These are phyloP conservation scores for Kluyveromyces sp. DNA, from an alignment of 1,139 yeast genomes.

Conservation along the genomic window DNA sequence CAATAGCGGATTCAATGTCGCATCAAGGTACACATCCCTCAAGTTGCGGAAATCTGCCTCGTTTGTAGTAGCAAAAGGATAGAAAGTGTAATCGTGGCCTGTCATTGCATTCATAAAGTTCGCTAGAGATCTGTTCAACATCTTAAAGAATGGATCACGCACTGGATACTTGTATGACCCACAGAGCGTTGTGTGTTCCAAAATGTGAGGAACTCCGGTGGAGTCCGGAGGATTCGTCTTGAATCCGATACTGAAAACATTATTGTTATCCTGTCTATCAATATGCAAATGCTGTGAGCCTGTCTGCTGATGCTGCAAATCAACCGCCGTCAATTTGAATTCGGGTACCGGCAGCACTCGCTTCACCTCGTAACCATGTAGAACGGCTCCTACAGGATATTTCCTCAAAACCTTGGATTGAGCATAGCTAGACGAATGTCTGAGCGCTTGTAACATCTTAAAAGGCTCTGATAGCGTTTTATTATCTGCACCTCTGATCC, in stretches of 20 bases:
- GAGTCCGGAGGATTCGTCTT: slow-evolving; percentile 90
- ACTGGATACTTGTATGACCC: slow-evolving; percentile 90
- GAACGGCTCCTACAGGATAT: slow-evolving; percentile 54
- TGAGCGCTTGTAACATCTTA: slow-evolving; percentile 17
- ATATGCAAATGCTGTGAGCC: slow-evolving; percentile 82
- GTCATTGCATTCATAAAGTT: slow-evolving; percentile 99
- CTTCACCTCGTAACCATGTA: slow-evolving; percentile 59
- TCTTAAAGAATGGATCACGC: slow-evolving; percentile 93
- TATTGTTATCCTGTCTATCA: slow-evolving; percentile 72
- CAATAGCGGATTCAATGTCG: slow-evolving; percentile 76
- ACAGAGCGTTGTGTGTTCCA: slow-evolving; percentile 92
- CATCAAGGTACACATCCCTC: slow-evolving; percentile 81
- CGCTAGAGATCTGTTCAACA: slow-evolving; percentile 81
- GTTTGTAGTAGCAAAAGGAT: slow-evolving; percentile 94
- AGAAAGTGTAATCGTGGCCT: slow-evolving; percentile 90
- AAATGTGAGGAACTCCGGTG: slow-evolving; percentile 92
- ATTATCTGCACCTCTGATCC: too few species aligned
- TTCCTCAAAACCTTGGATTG: slow-evolving; percentile 16
- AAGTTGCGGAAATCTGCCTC: slow-evolving; percentile 70
- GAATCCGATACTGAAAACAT: slow-evolving; percentile 84
- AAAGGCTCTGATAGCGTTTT: neutral
- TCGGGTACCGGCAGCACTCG: slow-evolving; percentile 71
- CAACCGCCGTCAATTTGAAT: slow-evolving; percentile 71
- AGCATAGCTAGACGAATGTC: slow-evolving; percentile 19
- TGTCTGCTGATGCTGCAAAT: slow-evolving; percentile 55